Evolutionary conservation across 1,284 basidiomycete species (phyloP), one percentile per base, ranked within the genome.

Genomic region (Erythrobasidium hasegawianum): DNA sequence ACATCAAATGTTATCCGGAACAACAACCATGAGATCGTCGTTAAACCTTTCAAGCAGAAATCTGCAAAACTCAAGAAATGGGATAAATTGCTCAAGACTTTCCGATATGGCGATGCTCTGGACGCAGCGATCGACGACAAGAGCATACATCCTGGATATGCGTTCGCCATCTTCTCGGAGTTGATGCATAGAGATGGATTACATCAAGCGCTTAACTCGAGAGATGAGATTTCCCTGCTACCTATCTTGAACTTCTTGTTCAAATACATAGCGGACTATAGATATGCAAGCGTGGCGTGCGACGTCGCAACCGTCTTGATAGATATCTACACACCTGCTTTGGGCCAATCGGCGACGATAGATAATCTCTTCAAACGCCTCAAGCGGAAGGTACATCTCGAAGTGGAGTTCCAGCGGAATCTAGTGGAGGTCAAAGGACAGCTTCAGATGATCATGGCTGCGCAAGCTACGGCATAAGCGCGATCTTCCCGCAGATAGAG

Each of bases 81-180:
- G 78, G 96, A 99, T 77, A 84, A 85, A 71, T 81, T 90, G 68
- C 81, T 99, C 65, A 97, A 97, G 78, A 82, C 81, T 38, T 99
- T 98, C 83, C 90, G 92, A 75, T 98, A 99, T 77, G 87, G 87
- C n/a, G 93, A 93, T 55, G 96, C 96, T 0, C 79, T 99, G 43
- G 94, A 97, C 77, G 85, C 89, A 3, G 90, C 92, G 5, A 78
- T 96, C 66, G 84, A 84, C 72, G 90, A 68, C 1, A 71, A 90
- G 87, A 82, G 86, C 77, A 85, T 91, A 11, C 85, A 86, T 14
- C 90, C 93, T 4, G 83, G 86, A 7, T 90, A 87, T 0, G 84
- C 90, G 0, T 99, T 98, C 75, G 88, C 95, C 0, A 79, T 99
- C 29, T 87, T 98, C 56, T 87, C 92, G 78, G 96, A 99, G 78